These are phyloP conservation scores for Penicillium robsamsonii DNA, from an alignment of 495 filamentous ascomycete species.

Conservation along the genomic window DNA sequence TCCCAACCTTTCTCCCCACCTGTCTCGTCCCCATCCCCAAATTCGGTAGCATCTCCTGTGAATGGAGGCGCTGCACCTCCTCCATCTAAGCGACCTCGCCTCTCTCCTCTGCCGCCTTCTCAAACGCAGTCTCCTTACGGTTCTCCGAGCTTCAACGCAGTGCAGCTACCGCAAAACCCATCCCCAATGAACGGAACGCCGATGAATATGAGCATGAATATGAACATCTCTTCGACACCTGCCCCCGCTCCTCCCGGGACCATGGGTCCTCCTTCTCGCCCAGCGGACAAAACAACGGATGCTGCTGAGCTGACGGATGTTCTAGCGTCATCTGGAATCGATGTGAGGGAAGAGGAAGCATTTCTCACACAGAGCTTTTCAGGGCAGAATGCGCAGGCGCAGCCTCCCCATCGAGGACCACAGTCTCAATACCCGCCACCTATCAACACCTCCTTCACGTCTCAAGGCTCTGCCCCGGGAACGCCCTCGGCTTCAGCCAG, in stretches of 20 bases:
- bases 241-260: conserved; percentile 47
- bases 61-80: conserved; percentile 43
- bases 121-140: conserved; percentile 36
- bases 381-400: conserved; percentile 44
- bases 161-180: conserved; percentile 39
- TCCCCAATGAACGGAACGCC: conserved; percentile 34
- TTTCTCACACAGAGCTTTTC: conserved; percentile 61
- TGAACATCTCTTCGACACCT: conserved; percentile 28
- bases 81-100: conserved; percentile 64
- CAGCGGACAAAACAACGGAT: conserved; percentile 65
- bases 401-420: conserved; percentile 43
- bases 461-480: conserved; percentile 42
- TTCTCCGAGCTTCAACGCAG: conserved; percentile 47
- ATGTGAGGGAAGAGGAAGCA: conserved; percentile 79
- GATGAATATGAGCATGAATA: conserved; percentile 35
- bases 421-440: conserved; percentile 39
- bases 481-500: conserved; percentile 38
- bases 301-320: conserved; percentile 74
- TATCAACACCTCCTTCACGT: conserved; percentile 42
- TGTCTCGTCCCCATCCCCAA: conserved; percentile 51
- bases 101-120: conserved; percentile 62
- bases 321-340: conserved; percentile 73
- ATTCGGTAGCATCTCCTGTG: conserved; percentile 37
- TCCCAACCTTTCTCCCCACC: conserved; percentile 54
- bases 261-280: conserved; percentile 82